phyloP scores from a whole-genome alignment of 2,329 filamentous ascomycete genomes.

The Arthroderma sp. region DNA sequence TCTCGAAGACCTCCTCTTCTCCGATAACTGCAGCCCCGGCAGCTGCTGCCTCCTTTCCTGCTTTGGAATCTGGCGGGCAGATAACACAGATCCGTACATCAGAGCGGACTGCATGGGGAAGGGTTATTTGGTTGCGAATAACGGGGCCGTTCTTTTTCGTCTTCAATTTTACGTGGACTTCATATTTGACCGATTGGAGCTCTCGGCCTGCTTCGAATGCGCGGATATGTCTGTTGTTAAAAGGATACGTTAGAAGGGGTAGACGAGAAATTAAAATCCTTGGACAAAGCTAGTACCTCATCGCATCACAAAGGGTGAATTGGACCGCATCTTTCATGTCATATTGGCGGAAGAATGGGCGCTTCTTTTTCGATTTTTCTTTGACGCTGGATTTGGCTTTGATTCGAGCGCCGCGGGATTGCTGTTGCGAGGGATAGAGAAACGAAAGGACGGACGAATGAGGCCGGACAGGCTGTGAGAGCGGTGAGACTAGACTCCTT shows the following conservation, averaged over 20 bases:
- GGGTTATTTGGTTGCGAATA: slow-evolving; percentile 71
- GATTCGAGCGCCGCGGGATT: slow-evolving; percentile 7
- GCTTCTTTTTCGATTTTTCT: slow-evolving; percentile 37
- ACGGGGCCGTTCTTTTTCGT: slow-evolving; percentile 76
- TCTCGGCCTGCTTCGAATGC: slow-evolving; percentile 80
- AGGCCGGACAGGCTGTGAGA: slow-evolving; percentile 8
- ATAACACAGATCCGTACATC: slow-evolving; percentile 84
- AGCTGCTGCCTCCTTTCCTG: slow-evolving; percentile 58
- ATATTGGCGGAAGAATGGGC: slow-evolving; percentile 50
- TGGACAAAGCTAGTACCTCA: slow-evolving; percentile 44
- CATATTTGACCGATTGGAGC: slow-evolving; percentile 68
- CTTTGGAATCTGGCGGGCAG: slow-evolving; percentile 64
- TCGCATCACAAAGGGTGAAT: slow-evolving; percentile 79
- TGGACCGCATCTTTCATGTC: slow-evolving; percentile 54
- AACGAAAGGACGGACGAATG: slow-evolving; percentile 7
- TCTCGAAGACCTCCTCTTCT: slow-evolving; percentile 72
- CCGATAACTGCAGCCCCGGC: slow-evolving; percentile 75
- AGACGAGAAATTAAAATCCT: slow-evolving; percentile 3
- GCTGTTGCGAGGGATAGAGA: slow-evolving; percentile 11
- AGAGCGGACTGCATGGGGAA: slow-evolving; percentile 81
- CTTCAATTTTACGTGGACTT: slow-evolving; percentile 68
- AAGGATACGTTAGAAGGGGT: neutral
- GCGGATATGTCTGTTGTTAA: slow-evolving; percentile 59
- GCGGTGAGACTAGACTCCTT: slow-evolving; percentile 7
- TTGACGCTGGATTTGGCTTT: slow-evolving; percentile 4